Evolutionary conservation across 2,329 filamentous ascomycete species (phyloP), one percentile per base, ranked within the genome.

Genomic region (Fusarium verrucosum): DNA sequence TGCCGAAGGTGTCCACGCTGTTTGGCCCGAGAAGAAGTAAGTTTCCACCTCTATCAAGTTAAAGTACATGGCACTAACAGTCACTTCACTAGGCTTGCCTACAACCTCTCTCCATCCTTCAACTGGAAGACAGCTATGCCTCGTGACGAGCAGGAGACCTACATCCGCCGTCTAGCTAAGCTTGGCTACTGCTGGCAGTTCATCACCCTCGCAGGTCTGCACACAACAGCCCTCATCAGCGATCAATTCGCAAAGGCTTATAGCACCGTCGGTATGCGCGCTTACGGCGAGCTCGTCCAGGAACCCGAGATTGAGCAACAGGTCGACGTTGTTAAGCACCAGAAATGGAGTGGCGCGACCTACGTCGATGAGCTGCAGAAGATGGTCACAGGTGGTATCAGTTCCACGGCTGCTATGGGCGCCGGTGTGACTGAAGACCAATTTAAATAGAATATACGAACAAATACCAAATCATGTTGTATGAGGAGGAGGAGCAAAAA

Each of bases 161-260:
- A 98, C 82, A 99, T 99, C 82, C 83, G 89, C 65, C 92, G 95
- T 37, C 90, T 99, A 36, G 93, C 89, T 61, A 74, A 82, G 64
- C 87, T 99, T 44, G 95, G 95, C 65, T 99, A 99, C 87, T 96
- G 92, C 87, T 99, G 95, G 95, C 95, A 99, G 80, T 99, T 99
- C 85, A 99, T 99, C 83, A 99, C 95, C n/a, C 87, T 99, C 42
- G 95, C 94, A 7, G 95, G 95, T 70, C 85, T 99, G 75, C 95
- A 99, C 84, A 96, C 92, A 63, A 97, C 92, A 5, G 95, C 94
- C 33, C 87, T 99, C 50, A 96, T 97, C 81, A 90, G 89, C 73
- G 88, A 98, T 80, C 88, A 89, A 65, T 99, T 99, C 80, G 89
- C 92, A 59, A 87, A 88, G 75, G 92, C 92, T 44, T 99, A 91